Evolutionary conservation across 1,284 basidiomycete species (phyloP), one percentile per base, ranked within the genome.

Genomic region (Ganoderma sp.): DNA sequence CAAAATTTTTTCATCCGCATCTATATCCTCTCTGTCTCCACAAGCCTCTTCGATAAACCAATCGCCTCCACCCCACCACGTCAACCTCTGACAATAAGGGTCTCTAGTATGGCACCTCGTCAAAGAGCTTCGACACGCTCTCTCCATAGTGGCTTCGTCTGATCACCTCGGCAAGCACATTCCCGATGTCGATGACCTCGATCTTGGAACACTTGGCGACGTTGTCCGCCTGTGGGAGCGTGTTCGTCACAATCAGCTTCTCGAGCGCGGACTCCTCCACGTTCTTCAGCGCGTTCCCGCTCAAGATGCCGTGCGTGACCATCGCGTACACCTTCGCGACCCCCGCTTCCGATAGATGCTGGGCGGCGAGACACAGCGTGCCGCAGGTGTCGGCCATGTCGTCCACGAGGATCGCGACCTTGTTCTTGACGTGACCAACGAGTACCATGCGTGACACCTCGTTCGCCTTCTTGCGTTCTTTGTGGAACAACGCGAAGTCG

Each of bases 311-410:
- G 80, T 99, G 98, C 56, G 98, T 99, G 69, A 99, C 98, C 78
- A 99, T 91, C 69, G 95, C 98, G 77, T 92, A 92, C 67, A 98
- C 93, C 78, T 90, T 89, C 58, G 84, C 81, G 14, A 96, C 97
- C 2, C 98, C 98, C 10, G 95, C 95, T 78, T 99, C 96, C 59
- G 92, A 84, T 56, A 99, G 87, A 75, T 97, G 94, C 72, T 89
- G 85, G 3, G 98, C 94, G 1, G 98, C 98, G 50, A 98, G 86
- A 74, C 95, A 96, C 65, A 99, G 87, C 67, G 98, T 99, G 56
- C 98, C 98, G 78, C 98, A 99, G 54, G 98, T 99, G 81, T 99
- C 98, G 63, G 98, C 96, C 98, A 99, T 99, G 84, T 99, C 98
- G 85, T 99, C 98, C 63, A 99, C 97, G n/a, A 99, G 86, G 71